phyloP scores from a whole-genome alignment of 306 rosid genomes.

The Mimosa bimucronata region DNA sequence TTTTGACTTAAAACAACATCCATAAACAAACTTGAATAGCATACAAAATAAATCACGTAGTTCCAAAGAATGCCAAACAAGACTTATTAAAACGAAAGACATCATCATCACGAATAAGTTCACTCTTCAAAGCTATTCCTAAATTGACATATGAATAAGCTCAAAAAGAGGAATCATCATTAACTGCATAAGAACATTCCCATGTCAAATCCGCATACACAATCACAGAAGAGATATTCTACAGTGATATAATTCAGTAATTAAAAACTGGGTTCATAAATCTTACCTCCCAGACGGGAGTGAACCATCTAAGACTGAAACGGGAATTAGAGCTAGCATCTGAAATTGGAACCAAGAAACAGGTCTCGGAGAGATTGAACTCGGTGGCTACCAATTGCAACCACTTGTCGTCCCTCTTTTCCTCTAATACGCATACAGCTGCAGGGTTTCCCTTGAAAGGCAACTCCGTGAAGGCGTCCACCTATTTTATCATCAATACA shows the following conservation, averaged over 20 bases:
- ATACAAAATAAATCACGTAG: too few species aligned
- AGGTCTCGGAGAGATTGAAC: neutral
- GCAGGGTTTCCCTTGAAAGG: conserved; percentile 1
- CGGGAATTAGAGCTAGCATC: neutral
- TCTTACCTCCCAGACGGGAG: neutral
- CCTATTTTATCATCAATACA: conserved; percentile 22
- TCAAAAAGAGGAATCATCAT: neutral
- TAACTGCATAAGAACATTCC: neutral
- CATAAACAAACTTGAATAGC: too few species aligned
- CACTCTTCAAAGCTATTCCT: neutral
- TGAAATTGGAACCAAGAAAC: neutral
- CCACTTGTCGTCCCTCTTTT: neutral
- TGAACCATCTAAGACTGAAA: conserved; percentile 2
- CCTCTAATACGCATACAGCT: neutral
- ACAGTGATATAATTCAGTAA: neutral
- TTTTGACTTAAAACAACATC: too few species aligned
- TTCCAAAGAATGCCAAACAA: too few species aligned
- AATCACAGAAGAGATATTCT: neutral
- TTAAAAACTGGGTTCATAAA: neutral
- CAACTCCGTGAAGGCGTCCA: neutral
- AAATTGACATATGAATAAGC: too few species aligned
- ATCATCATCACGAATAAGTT: neutral
- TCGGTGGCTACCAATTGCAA: neutral
- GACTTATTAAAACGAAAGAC: too few species aligned
- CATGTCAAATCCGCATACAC: neutral